Conservation (phyloP, 1,139 yeast genomes). For the Lodderomyces elongisporus region DNA sequence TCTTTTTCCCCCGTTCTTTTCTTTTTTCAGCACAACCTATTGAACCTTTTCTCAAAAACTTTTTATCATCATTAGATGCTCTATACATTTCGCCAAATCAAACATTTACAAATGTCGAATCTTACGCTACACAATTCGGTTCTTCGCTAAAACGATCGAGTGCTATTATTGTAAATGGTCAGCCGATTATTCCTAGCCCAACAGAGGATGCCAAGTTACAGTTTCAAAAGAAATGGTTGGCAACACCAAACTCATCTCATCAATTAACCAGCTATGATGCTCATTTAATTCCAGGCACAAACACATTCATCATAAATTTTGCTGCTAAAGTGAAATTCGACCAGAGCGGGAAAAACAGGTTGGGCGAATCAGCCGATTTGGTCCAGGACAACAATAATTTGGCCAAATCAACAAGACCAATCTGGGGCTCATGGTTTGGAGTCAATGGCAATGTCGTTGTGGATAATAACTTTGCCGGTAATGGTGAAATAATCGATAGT, state of each 20-base stretch:
- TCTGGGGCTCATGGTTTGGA: conserved; percentile 71
- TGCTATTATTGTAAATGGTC: conserved; percentile 60
- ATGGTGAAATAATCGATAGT: conserved; percentile 44
- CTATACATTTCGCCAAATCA: conserved; percentile 24
- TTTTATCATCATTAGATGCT: conserved; percentile 35
- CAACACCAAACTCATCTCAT: conserved; percentile 59
- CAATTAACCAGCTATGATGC: conserved; percentile 58
- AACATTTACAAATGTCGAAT: conserved; percentile 36
- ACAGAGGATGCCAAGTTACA: conserved; percentile 45
- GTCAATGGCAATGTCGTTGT: conserved; percentile 54
- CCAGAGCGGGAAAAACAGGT: conserved; percentile 61
- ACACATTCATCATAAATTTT: conserved; percentile 48
- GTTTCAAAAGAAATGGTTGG: conserved; percentile 63
- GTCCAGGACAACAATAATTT: conserved; percentile 14
- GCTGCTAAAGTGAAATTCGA: conserved; percentile 69
- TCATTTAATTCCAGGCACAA: conserved; percentile 69
- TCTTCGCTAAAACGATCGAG: conserved; percentile 41
- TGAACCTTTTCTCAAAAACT: conserved; percentile 40
- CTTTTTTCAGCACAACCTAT: conserved; percentile 35
- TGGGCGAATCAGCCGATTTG: conserved; percentile 57
- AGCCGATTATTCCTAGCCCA: conserved; percentile 47
- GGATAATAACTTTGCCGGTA: conserved; percentile 47
- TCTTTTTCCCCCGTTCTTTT: conserved; percentile 6
- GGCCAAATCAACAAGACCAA: conserved; percentile 23
- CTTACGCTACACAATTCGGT: conserved; percentile 49